A percentile compares a stretch with the other conserved stretches of the same genome.
phyloP scores from a whole-genome alignment of 2,329 filamentous ascomycete genomes.

The Calonectria pseudoreteaudii region DNA sequence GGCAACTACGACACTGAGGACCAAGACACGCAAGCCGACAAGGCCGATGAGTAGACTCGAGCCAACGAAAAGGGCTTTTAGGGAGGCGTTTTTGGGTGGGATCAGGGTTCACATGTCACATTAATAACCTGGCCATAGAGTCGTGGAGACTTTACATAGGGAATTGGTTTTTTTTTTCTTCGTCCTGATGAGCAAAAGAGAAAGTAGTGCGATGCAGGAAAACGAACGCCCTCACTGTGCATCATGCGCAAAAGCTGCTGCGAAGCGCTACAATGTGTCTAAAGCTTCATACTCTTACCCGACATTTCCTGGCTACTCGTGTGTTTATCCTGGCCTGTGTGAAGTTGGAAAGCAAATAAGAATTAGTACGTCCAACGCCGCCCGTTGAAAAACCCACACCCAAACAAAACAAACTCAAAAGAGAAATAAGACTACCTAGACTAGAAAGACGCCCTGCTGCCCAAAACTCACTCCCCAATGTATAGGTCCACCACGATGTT shows the following conservation, averaged over 20 bases:
- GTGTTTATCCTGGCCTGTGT: not conserved
- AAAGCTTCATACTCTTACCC: conserved; percentile 35
- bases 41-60: conserved; percentile 46
- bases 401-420: not conserved
- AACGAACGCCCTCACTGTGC: conserved; percentile 19
- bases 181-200: conserved; percentile 21
- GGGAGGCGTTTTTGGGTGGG: conserved; percentile 41
- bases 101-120: conserved; percentile 28
- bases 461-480: conserved; percentile 54
- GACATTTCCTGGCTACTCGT: conserved; percentile 19
- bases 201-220: conserved; percentile 23
- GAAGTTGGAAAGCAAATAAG: conserved; percentile 17
- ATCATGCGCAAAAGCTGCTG: conserved; percentile 28
- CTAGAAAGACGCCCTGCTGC: not conserved
- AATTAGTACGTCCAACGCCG: conserved; percentile 8
- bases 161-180: conserved; percentile 17
- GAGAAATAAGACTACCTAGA: not conserved
- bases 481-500: conserved; percentile 97
- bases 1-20: conserved; percentile 59
- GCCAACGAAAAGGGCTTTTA: conserved; percentile 4
- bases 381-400: not conserved
- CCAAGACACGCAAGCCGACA: conserved; percentile 50
- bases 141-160: conserved; percentile 25
- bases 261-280: conserved; percentile 41
- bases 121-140: conserved; percentile 27